Evolutionary conservation across 1,284 basidiomycete species (phyloP).

Genomic region (Xanthoconium separans): DNA sequence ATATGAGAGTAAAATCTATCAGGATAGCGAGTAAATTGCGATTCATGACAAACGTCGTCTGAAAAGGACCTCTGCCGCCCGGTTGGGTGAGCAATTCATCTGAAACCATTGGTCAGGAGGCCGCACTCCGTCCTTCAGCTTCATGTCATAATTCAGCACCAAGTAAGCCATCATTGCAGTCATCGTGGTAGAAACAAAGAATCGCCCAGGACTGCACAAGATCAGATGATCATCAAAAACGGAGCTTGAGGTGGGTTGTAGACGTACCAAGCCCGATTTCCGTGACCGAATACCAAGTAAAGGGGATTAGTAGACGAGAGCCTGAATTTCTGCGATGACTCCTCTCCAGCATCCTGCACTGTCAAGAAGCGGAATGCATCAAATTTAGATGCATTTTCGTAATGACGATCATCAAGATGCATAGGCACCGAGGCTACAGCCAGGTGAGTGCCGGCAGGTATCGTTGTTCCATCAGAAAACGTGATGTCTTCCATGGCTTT

Average conservation of each 20-base stretch:
- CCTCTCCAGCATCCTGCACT: constrained; percentile 18
- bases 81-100: constrained; percentile 34
- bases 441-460: constrained; percentile 39
- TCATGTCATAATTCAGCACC: constrained; percentile 38
- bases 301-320: constrained; percentile 34
- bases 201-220: constrained; percentile 36
- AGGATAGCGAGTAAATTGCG: constrained; percentile 8
- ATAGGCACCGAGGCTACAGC: constrained; percentile 33
- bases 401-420: constrained; percentile 37
- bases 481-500: constrained; percentile 37
- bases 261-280: constrained; percentile 43
- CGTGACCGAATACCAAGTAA: constrained; percentile 43
- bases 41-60: constrained; percentile 22
- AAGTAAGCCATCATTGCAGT: constrained; percentile 38
- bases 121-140: constrained; percentile 34
- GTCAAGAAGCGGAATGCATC: constrained; percentile 39
- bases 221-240: constrained; percentile 5
- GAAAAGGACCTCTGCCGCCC: constrained; percentile 33
- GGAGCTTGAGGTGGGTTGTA: not conserved
- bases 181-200: constrained; percentile 37
- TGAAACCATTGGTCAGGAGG: constrained; percentile 39
- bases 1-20: constrained; percentile 10
- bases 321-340: constrained; percentile 17
- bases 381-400: constrained; percentile 34
- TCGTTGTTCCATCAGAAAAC: constrained; percentile 43